Evolutionary conservation across 1,284 basidiomycete genomes (phyloP), one percentile per base, ranked within the genome.

Genomic region (Ganoderma resinaceum): DNA sequence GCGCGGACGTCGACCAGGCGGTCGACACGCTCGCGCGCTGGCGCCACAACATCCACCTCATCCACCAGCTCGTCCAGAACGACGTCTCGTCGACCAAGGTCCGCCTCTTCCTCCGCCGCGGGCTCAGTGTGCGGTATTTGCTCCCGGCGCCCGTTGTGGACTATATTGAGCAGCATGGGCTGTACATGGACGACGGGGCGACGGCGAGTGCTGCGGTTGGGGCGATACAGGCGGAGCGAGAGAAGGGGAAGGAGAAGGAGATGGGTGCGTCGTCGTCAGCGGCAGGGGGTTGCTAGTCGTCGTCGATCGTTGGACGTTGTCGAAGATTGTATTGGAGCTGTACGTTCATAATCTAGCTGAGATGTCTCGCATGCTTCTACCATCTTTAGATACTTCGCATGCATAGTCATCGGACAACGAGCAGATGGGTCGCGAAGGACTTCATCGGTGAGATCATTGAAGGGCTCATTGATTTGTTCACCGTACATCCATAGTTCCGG

Each of bases 21-120:
- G 91, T 89, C 49, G 92, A 94, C 75, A 87, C 82, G 75, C 85
- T 94, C 74, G 89, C 91, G 52, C 88, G 89, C 68, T 95, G 93
- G 92, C 85, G 93, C 68, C 87, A n/a, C n/a, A n/a, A n/a, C n/a
- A n/a, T n/a, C n/a, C n/a, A n/a, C n/a, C n/a, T n/a, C n/a, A n/a
- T n/a, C n/a, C n/a, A n/a, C n/a, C n/a, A n/a, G n/a, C n/a, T n/a
- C n/a, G n/a, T n/a, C n/a, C n/a, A n/a, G 81, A 99, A 99, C 80
- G 97, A 99, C 79, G 97, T 99, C 61, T 97, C 95, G 18, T 95
- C 93, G 69, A 98, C 96, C 35, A 99, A 98, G 84, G 95, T 96
- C 68, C 79, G 93, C 55, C 82, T 99, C 49, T 99, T 99, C 82
- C 88, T 99, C 43, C 86, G 95, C 70, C 88, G 97, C 72, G 96